Evolutionary conservation across 164 flowering plant genomes (phyloP), one percentile per base, ranked within the genome.

Genomic region (Kalanchoe fedtschenkoi): DNA sequence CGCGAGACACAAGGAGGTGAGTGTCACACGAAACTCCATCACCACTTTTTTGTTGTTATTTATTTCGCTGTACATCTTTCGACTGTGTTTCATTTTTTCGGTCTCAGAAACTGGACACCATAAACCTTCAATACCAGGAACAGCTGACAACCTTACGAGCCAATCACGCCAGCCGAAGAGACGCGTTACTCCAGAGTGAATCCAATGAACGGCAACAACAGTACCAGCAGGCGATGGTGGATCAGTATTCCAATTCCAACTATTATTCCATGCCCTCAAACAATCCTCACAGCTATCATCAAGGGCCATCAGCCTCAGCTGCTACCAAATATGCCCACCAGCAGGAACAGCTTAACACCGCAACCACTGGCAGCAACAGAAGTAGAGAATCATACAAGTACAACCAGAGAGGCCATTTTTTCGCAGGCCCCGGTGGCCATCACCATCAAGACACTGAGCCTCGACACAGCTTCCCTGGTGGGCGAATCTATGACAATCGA

Each of bases 111-210:
- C 13, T 47, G 26, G 54, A 47, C 13, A 47, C 54, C 13, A 47
- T 47, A 22, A 47, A 47, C 54, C 7, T 47, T 4, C 54, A 47
- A 47, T 47, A 47, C 24, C 76, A 80, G 55, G 87, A 78, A 35
- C 77, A 81, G 60, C 61, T 83, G 34, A 56, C 68, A 39, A 67
- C 82, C 17, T 78, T 82, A 28, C 71, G 89, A 51, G 71, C 74
- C 2, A 75, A 74, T 8, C 87, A 83, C 39, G 82, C 80, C 35
- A 71, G 32, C 63, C 77, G 69, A 3, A 74, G 85, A 69, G 92
- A 83, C 3, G 89, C 81, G 34, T 71, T 82, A 63, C 83, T 86
- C 19, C 75, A 71, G 6, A 71, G 74, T 62, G 92, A 86, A 65
- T 75, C 86, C 39, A 75, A 72, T 5, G 71, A 66, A 19, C 70